Conservation (phyloP, 2,329 filamentous ascomycete species). For the Orbilia oligospora region DNA sequence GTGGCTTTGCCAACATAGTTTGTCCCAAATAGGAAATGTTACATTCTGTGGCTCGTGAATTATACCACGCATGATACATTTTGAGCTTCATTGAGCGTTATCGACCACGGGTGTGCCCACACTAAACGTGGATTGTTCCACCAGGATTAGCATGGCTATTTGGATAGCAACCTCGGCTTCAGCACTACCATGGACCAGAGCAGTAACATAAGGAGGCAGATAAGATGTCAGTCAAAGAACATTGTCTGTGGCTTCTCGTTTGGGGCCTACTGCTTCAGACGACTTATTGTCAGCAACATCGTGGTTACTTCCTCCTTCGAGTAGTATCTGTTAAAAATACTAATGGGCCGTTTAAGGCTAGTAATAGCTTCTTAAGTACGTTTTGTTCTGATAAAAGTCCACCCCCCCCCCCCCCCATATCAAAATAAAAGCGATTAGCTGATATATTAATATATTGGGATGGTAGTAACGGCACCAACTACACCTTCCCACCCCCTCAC, state of each 20-base stretch:
- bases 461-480: conserved; percentile 30
- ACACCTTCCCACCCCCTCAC: conserved; percentile 8
- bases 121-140: neutral
- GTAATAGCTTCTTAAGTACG: conserved; percentile 24
- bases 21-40: neutral
- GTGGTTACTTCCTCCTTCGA: conserved; percentile 49
- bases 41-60: neutral
- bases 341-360: conserved; percentile 13
- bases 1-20: conserved; percentile 22
- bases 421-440: too few species aligned
- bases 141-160: too few species aligned
- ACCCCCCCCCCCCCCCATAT: too few species aligned
- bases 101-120: neutral
- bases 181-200: neutral
- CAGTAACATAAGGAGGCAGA: neutral
- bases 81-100: conserved; percentile 17
- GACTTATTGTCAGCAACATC: conserved; percentile 4
- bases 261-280: neutral
- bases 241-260: conserved; percentile 6
- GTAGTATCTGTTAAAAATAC: conserved; percentile 26
- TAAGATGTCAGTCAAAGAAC: neutral
- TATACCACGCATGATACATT: neutral
- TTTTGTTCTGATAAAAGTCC: neutral
- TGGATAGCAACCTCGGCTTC: neutral
- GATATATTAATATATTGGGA: too few species aligned